Percentiles rank a stretch among this genome's conserved stretches.
Evolutionary conservation across 2,329 filamentous ascomycete species (phyloP).

Genomic region (Penicillium sclerotigenum): DNA sequence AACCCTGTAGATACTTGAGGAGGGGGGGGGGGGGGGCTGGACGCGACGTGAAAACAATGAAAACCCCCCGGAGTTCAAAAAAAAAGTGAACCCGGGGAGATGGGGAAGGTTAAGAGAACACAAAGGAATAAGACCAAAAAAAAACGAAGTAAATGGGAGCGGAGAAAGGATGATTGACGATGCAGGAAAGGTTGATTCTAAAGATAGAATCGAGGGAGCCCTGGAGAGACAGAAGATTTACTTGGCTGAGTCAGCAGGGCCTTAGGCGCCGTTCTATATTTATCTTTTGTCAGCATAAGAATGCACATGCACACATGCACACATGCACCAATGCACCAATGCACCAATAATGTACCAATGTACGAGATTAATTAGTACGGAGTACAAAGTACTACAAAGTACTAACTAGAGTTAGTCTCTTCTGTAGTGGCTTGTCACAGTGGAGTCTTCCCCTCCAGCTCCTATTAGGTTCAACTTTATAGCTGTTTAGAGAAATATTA

Average conservation of each 20-base stretch:
- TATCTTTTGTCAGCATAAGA: slow-evolving; percentile 1
- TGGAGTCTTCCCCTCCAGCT: background rate
- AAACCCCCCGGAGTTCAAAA: slow-evolving; percentile 3
- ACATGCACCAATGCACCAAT: no score
- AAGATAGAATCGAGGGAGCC: slow-evolving; percentile 28
- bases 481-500: background rate
- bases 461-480: background rate
- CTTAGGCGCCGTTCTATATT: slow-evolving; percentile 12
- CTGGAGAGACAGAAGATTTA: slow-evolving; percentile 5
- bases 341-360: no score
- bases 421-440: slow-evolving; percentile 8
- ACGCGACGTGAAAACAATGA: slow-evolving; percentile 10
- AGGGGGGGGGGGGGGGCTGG: slow-evolving; percentile 11
- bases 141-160: slow-evolving; percentile 10
- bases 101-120: background rate
- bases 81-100: slow-evolving; percentile 7
- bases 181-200: slow-evolving; percentile 31
- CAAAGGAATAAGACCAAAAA: slow-evolving; percentile 6
- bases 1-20: slow-evolving; percentile 2
- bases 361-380: no score
- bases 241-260: slow-evolving; percentile 8
- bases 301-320: no score
- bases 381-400: background rate
- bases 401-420: background rate
- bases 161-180: slow-evolving; percentile 15